These are phyloP conservation scores for Yamadazyma nakazawae DNA, from an alignment of 805 yeast species.

Conservation along the genomic window DNA sequence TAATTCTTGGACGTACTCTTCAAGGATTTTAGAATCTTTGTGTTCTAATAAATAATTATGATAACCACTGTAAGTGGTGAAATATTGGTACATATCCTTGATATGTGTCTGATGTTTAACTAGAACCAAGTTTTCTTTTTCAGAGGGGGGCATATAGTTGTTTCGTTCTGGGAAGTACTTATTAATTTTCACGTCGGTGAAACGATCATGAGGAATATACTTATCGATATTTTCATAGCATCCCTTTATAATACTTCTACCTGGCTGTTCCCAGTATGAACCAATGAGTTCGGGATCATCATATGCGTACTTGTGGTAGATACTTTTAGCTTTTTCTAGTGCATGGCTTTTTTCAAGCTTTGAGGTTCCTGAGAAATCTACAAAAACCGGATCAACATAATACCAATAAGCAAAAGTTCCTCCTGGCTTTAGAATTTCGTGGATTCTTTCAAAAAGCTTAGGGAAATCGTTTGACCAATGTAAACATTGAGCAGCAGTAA, in stretches of 20 bases:
- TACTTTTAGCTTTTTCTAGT: slow-evolving; percentile 19
- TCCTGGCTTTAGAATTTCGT: slow-evolving; percentile 33
- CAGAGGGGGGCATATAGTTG: slow-evolving; percentile 13
- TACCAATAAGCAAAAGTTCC: slow-evolving; percentile 45
- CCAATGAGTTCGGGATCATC: slow-evolving; percentile 49
- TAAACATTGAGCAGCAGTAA: slow-evolving; percentile 42
- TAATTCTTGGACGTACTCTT: slow-evolving; percentile 33
- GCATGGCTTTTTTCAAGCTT: slow-evolving; percentile 12
- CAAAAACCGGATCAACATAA: slow-evolving; percentile 39
- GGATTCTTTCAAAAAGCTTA: slow-evolving; percentile 27
- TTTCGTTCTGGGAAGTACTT: slow-evolving; percentile 21
- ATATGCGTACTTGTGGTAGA: slow-evolving; percentile 40
- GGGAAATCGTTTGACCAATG: slow-evolving; percentile 42
- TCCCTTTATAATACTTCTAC: slow-evolving; percentile 52
- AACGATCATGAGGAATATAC: slow-evolving; percentile 40
- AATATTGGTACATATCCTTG: slow-evolving; percentile 46
- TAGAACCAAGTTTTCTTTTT: slow-evolving; percentile 23
- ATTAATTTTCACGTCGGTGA: slow-evolving; percentile 33
- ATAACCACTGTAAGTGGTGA: slow-evolving; percentile 69
- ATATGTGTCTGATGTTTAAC: slow-evolving; percentile 42
- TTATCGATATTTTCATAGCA: slow-evolving; percentile 41
- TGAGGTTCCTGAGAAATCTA: slow-evolving; percentile 22
- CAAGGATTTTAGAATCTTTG: slow-evolving; percentile 29
- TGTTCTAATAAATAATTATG: slow-evolving; percentile 51
- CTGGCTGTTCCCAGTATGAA: slow-evolving; percentile 85